Evolutionary conservation across 1,139 yeast genomes (phyloP), one percentile per base, ranked within the genome.

Genomic region (Scheffersomyces illinoinensis): DNA sequence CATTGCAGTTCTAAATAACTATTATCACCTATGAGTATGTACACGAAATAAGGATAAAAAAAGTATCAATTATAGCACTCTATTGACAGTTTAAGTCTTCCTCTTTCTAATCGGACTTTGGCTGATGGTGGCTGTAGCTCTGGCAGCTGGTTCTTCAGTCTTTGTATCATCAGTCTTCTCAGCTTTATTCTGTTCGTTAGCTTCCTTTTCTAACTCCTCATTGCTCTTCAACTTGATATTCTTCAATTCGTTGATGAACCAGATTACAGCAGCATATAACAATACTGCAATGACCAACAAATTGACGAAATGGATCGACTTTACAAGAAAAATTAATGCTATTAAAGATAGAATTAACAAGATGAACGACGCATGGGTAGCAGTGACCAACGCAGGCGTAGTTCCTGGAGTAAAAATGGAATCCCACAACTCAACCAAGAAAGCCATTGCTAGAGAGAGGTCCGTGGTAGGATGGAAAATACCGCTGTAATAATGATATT

Each of bases 381-480:
- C 98, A 52, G 83, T 81, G 19, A 93, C 80, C 57, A 95, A 81
- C 0, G 96, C 93, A 0, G 98, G 98, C 0, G 95, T 85, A 0
- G 97, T 86, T 0, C 99, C 99, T 1, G 98, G 98, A n/a, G 93
- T 89, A 73, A 93, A 90, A 43, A 95, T 85, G 7, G 97, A 90
- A 61, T 90, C 88, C 98, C 98, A 93, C 54, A 95, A 82, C 47
- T 90, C 96, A 24, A 76, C 81, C 51, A 90, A 66, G 71, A 90
- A 88, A 46, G 77, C 64, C 74, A 75, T 71, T 12, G 2, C 43
- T 33, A 12, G 43, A 33, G 4, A 33, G 43, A 5, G 7, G 7
- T 33, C 43, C 17, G 43, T 14, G 17, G 14, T 33, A 33, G 43
- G 12, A 4, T 33, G 43, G 17, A 33, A 33, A 33, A 4, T 33